Conservation (phyloP, 768 basidiomycete species). For the Termitomyces sp. region DNA sequence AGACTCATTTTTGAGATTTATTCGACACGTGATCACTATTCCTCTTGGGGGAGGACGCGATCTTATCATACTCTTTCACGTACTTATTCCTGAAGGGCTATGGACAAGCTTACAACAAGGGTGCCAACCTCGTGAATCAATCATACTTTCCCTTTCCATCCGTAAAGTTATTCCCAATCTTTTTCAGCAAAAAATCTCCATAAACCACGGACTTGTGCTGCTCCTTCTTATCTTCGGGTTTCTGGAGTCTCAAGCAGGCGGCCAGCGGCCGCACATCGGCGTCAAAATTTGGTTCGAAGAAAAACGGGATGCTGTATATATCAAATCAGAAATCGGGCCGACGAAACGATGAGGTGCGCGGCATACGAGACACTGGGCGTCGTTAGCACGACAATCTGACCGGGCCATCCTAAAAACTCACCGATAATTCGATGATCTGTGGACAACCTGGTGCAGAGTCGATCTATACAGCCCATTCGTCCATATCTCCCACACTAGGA, state of each 20-base stretch:
- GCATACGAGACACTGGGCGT: constrained; percentile 65
- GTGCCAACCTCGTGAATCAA: neutral
- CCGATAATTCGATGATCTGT: constrained; percentile 68
- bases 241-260: constrained; percentile 46
- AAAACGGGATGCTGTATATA: constrained; percentile 72
- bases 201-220: constrained; percentile 51
- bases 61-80: neutral
- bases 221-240: constrained; percentile 14
- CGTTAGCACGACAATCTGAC: neutral
- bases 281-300: constrained; percentile 88
- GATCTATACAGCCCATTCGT: constrained; percentile 79
- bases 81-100: neutral
- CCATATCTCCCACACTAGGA: constrained; percentile 88
- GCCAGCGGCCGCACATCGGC: constrained; percentile 62
- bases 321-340: neutral
- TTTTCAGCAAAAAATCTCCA: constrained; percentile 70
- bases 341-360: neutral
- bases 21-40: constrained; percentile 13
- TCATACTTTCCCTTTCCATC: constrained; percentile 34
- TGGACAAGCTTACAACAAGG: neutral
- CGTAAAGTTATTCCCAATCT: constrained; percentile 73
- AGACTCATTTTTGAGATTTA: constrained; percentile 15
- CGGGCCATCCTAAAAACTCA: constrained; percentile 23
- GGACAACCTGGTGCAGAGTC: constrained; percentile 87
- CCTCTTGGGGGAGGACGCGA: neutral